Conservation (phyloP, 768 basidiomycete genomes). For the Serendipita vermifera region DNA sequence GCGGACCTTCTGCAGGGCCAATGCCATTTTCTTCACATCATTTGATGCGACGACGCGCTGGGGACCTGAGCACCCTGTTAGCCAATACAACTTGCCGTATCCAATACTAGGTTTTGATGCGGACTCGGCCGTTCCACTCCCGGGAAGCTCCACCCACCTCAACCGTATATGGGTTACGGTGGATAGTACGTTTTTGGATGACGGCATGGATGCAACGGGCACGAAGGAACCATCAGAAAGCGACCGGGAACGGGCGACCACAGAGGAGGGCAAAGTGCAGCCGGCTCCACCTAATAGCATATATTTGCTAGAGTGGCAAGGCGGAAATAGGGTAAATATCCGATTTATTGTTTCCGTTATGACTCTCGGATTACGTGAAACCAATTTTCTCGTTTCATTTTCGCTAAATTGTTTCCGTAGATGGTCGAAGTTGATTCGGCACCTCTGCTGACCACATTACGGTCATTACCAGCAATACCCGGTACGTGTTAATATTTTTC, state of each 20-base stretch:
- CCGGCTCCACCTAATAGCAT: too few species aligned
- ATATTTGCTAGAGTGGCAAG: not conserved
- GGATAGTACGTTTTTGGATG: not conserved
- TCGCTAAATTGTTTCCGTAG: not conserved
- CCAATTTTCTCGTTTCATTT: not conserved
- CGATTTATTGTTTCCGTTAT: not conserved
- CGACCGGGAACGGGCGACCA: too few species aligned
- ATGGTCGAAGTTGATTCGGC: not conserved
- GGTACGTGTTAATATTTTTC: too few species aligned
- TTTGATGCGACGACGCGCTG: conserved; percentile 20
- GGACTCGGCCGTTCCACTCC: not conserved
- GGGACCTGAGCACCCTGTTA: conserved; percentile 23
- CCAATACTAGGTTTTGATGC: not conserved
- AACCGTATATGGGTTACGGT: not conserved
- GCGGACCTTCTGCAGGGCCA: conserved; percentile 38
- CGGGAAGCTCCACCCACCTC: too few species aligned
- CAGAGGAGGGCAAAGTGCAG: too few species aligned
- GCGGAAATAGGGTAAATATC: not conserved
- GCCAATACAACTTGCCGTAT: conserved; percentile 28
- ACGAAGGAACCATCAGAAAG: not conserved
- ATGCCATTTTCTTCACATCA: conserved; percentile 50
- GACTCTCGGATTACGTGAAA: not conserved
- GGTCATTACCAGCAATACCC: not conserved
- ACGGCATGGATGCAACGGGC: not conserved
- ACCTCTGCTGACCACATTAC: not conserved